phyloP scores from a whole-genome alignment of 331 rosid genomes.

The Saraca asoca region DNA sequence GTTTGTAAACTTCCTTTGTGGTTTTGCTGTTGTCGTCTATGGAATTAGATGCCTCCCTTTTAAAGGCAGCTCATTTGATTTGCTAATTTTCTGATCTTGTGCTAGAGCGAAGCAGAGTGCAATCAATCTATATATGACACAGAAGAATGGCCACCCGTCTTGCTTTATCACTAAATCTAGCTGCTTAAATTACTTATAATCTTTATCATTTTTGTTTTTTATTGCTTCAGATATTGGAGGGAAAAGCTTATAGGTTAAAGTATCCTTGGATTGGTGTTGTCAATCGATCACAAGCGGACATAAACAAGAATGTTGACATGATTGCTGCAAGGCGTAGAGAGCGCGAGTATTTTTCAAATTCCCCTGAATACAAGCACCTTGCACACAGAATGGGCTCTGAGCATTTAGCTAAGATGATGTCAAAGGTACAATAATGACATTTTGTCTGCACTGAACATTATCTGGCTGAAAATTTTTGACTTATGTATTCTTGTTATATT shows the following conservation, averaged over 20 bases:
- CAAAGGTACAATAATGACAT: conserved; percentile 61
- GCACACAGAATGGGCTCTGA: conserved; percentile 91
- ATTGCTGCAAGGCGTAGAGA: conserved; percentile 97
- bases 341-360: conserved; percentile 71
- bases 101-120: no score
- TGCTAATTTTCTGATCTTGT: no score
- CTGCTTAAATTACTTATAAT: no score
- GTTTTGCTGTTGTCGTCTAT: conserved; percentile 13
- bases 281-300: conserved; percentile 73
- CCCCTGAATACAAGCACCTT: conserved; percentile 86
- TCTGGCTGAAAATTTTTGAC: background rate
- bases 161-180: no score
- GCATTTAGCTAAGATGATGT: conserved; percentile 88
- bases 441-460: conserved; percentile 6
- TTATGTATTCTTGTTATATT: conserved; percentile 17
- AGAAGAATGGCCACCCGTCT: no score
- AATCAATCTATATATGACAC: no score
- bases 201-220: no score
- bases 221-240: conserved; percentile 66
- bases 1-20: background rate
- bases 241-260: conserved; percentile 71
- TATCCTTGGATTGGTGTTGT: conserved; percentile 97
- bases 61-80: no score
- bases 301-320: conserved; percentile 67
- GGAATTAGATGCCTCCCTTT: background rate